phyloP scores from a whole-genome alignment of 495 filamentous ascomycete genomes.

The Neurospora sp. region DNA sequence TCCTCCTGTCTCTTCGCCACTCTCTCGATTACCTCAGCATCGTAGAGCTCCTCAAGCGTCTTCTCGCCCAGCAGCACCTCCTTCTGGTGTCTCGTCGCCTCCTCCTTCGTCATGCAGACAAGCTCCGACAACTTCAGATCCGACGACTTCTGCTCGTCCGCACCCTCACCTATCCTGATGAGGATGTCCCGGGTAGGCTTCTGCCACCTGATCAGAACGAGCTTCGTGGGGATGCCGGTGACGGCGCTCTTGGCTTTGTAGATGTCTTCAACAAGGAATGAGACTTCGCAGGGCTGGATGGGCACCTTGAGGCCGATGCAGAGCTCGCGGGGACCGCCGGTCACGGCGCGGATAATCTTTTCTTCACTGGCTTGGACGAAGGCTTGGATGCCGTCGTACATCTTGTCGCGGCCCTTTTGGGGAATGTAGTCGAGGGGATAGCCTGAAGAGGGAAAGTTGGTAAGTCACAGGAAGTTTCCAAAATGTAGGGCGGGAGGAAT shows the following conservation, averaged over 20 bases:
- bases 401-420: slow-evolving; percentile 75
- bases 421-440: slow-evolving; percentile 80
- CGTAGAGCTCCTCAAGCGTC: slow-evolving; percentile 62
- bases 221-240: slow-evolving; percentile 65
- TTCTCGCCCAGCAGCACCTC: slow-evolving; percentile 64
- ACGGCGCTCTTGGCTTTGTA: slow-evolving; percentile 75
- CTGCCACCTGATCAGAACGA: slow-evolving; percentile 70
- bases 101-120: slow-evolving; percentile 95
- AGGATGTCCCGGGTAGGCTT: slow-evolving; percentile 34
- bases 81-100: slow-evolving; percentile 69
- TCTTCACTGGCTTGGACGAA: slow-evolving; percentile 67
- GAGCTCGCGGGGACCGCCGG: slow-evolving; percentile 44
- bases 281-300: slow-evolving; percentile 65
- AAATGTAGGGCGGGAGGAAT: background rate
- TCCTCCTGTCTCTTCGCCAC: slow-evolving; percentile 56
- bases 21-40: slow-evolving; percentile 45
- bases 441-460: slow-evolving; percentile 24
- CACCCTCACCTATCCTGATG: slow-evolving; percentile 40
- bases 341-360: slow-evolving; percentile 46
- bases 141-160: slow-evolving; percentile 60
- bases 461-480: background rate
- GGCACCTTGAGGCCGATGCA: slow-evolving; percentile 63
- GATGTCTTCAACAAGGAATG: slow-evolving; percentile 82
- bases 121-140: slow-evolving; percentile 57
- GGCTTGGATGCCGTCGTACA: slow-evolving; percentile 73